phyloP scores from a whole-genome alignment of 2,329 filamentous ascomycete genomes.

The Fusarium sp. region DNA sequence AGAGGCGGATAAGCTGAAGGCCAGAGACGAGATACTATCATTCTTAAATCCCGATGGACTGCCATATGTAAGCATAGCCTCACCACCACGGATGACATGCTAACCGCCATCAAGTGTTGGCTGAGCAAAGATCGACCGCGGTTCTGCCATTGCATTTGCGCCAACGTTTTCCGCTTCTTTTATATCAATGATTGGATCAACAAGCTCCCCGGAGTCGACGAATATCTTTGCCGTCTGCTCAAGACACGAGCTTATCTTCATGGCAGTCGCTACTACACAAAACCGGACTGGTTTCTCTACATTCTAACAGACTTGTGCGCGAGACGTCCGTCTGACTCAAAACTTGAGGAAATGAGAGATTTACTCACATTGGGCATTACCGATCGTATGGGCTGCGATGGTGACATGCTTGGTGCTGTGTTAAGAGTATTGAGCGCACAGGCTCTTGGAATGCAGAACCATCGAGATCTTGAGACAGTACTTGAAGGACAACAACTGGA shows the following conservation, averaged over 20 bases:
- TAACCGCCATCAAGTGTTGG: conserved; percentile 2
- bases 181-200: neutral
- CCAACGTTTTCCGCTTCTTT: conserved; percentile 20
- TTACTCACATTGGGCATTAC: neutral
- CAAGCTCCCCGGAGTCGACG: neutral
- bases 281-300: conserved; percentile 12
- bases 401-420: neutral
- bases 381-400: neutral
- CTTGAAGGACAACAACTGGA: conserved; percentile 6
- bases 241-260: conserved; percentile 8
- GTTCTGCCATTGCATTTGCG: conserved; percentile 14
- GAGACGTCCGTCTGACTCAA: neutral
- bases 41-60: conserved; percentile 1
- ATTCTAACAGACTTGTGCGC: conserved; percentile 3
- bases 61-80: conserved; percentile 1
- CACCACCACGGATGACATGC: neutral
- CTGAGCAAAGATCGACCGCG: neutral
- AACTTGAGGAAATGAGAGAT: neutral
- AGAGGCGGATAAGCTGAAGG: neutral
- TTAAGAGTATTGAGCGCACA: conserved; percentile 4
- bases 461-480: neutral
- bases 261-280: conserved; percentile 17
- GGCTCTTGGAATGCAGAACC: neutral
- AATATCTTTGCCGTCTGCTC: conserved; percentile 4
- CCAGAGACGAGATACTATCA: conserved; percentile 4